Percentiles rank a stretch among this genome's conserved stretches.
Evolutionary conservation across 495 filamentous ascomycete species (phyloP).

Genomic region (Podospora anserina): DNA sequence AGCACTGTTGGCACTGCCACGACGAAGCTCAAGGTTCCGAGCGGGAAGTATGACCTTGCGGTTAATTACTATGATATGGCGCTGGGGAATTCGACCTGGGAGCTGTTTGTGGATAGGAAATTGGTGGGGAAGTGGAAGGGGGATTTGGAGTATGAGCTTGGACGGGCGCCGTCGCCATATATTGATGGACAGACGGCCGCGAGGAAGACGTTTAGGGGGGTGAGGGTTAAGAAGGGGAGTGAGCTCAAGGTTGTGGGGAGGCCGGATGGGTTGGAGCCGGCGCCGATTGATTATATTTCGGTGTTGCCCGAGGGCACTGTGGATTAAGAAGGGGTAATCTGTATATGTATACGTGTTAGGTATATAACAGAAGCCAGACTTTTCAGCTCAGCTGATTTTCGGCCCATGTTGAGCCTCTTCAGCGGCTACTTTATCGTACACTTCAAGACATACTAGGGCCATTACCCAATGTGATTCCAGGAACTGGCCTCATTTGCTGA

Average conservation of each 20-base stretch:
- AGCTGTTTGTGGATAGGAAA: constrained; percentile 50
- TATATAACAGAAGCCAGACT: no score
- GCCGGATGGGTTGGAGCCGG: constrained; percentile 59
- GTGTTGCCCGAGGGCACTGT: constrained; percentile 57
- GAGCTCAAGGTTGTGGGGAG: constrained; percentile 56
- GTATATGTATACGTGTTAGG: no score
- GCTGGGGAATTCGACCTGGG: constrained; percentile 47
- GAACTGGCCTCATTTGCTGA: no score
- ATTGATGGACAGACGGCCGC: constrained; percentile 64
- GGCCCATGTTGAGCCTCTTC: no score
- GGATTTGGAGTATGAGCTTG: constrained; percentile 53
- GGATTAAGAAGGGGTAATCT: constrained; percentile 41
- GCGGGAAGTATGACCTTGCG: constrained; percentile 59
- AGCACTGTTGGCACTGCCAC: constrained; percentile 48
- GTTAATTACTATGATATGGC: constrained; percentile 65
- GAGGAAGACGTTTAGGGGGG: constrained; percentile 53
- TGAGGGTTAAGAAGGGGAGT: constrained; percentile 54
- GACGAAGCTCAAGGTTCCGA: constrained; percentile 44
- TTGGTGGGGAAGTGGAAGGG: constrained; percentile 57
- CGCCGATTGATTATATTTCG: constrained; percentile 65
- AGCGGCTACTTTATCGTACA: no score
- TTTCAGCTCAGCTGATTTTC: no score
- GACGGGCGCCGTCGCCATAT: constrained; percentile 53
- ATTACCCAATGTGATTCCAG: no score
- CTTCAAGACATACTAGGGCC: no score